A percentile compares a stretch with the other conserved stretches of the same genome.
These are phyloP conservation scores for Penicillium psychrosexuale DNA, from an alignment of 2,329 filamentous ascomycete genomes.

Conservation along the genomic window DNA sequence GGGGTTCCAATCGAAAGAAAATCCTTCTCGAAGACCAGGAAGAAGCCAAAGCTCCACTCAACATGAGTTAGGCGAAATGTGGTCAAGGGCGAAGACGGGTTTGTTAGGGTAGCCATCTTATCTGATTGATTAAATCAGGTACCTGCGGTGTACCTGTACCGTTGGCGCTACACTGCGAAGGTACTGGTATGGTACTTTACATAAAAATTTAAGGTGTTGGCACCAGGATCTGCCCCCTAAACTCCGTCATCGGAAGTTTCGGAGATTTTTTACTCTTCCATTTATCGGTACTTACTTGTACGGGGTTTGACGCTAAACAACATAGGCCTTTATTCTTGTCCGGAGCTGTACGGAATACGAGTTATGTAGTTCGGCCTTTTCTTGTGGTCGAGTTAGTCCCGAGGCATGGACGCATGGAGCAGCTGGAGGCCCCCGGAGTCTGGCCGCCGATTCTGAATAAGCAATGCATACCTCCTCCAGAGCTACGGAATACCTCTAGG, in stretches of 20 bases:
- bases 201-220: not conserved
- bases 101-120: constrained; percentile 1
- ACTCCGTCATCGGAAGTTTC: constrained; percentile 8
- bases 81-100: constrained; percentile 1
- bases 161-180: not conserved
- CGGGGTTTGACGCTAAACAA: not conserved
- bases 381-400: not conserved
- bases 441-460: not conserved
- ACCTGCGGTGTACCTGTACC: not conserved
- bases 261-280: not conserved
- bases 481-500: not conserved
- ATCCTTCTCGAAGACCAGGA: constrained; percentile 1
- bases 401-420: not conserved
- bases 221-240: not conserved
- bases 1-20: not conserved
- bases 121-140: constrained; percentile 9
- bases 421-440: not conserved
- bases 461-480: not conserved
- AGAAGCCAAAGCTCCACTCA: constrained; percentile 2
- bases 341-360: not conserved
- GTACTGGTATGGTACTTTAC: constrained; percentile 1
- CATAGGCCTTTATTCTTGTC: not conserved
- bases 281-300: not conserved
- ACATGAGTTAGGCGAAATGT: constrained; percentile 5
- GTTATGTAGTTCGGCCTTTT: not conserved